Conservation (phyloP, 208 protist species). For the Crithidia sp. region DNA sequence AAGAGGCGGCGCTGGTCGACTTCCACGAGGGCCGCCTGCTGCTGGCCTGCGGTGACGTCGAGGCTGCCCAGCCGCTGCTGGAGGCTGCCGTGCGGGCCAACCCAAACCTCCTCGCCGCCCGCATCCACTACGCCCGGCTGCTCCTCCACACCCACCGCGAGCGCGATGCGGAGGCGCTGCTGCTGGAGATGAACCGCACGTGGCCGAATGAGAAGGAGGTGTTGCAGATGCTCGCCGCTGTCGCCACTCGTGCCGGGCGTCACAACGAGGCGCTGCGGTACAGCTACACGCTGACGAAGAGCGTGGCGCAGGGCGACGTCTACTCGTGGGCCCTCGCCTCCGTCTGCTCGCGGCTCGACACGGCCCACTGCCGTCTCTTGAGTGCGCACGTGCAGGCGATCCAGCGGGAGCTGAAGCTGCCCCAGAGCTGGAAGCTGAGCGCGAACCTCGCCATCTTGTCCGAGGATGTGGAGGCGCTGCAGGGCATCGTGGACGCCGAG, state of each 20-base stretch:
- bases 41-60: slow-evolving; percentile 61
- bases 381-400: slow-evolving; percentile 50
- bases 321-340: slow-evolving; percentile 67
- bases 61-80: slow-evolving; percentile 55
- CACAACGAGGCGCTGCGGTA: slow-evolving; percentile 74
- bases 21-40: slow-evolving; percentile 82
- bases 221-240: slow-evolving; percentile 73
- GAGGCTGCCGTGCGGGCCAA: slow-evolving; percentile 62
- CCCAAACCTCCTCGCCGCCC: slow-evolving; percentile 70
- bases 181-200: slow-evolving; percentile 60
- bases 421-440: slow-evolving; percentile 57
- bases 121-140: slow-evolving; percentile 77
- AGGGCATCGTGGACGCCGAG: slow-evolving; percentile 74
- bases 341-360: slow-evolving; percentile 77
- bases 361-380: slow-evolving; percentile 43
- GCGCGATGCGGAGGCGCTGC: slow-evolving; percentile 51
- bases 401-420: slow-evolving; percentile 45
- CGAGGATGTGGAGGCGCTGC: slow-evolving; percentile 62
- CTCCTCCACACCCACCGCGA: slow-evolving; percentile 57
- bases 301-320: slow-evolving; percentile 67
- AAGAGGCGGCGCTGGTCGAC: slow-evolving; percentile 74
- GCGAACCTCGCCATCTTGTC: slow-evolving; percentile 68
- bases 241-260: slow-evolving; percentile 56
- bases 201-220: slow-evolving; percentile 82
- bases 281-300: slow-evolving; percentile 62